phyloP scores from a whole-genome alignment of 768 basidiomycete genomes.

The Auriscalpium vulgare region DNA sequence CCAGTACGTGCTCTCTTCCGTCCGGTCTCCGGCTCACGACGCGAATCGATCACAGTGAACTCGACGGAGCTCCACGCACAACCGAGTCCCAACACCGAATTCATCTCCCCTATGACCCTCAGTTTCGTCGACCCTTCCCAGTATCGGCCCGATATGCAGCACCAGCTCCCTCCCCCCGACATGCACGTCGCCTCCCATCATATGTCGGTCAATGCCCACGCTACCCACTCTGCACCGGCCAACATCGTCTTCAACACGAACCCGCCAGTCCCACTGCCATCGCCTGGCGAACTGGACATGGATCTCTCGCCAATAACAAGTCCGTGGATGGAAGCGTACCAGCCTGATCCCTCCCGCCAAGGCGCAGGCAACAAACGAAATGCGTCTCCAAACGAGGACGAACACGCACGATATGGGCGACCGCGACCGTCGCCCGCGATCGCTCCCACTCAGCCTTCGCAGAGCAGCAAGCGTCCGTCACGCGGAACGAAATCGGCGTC shows the following conservation, averaged over 20 bases:
- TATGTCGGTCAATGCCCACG: constrained; percentile 17
- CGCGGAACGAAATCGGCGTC: constrained; percentile 14
- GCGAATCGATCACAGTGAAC: constrained; percentile 1
- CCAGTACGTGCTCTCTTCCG: constrained; percentile 37
- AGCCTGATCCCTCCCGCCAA: constrained; percentile 27
- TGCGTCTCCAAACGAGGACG: constrained; percentile 12
- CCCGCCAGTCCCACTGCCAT: constrained; percentile 31
- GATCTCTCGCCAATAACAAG: constrained; percentile 77
- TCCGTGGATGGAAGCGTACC: constrained; percentile 65
- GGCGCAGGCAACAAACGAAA: constrained; percentile 7
- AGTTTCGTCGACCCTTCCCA: constrained; percentile 28
- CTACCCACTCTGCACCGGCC: constrained; percentile 57
- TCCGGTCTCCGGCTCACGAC: constrained; percentile 29
- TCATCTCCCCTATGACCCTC: constrained; percentile 54
- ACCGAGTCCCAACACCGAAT: constrained; percentile 41
- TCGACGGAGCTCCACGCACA: constrained; percentile 63
- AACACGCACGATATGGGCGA: constrained; percentile 6
- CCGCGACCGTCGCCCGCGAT: constrained; percentile 11
- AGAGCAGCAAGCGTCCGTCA: constrained; percentile 2
- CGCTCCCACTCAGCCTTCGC: constrained; percentile 2
- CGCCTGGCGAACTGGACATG: constrained; percentile 51
- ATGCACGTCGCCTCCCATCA: constrained; percentile 20
- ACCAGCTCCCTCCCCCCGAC: constrained; percentile 9
- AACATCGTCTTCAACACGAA: constrained; percentile 57
- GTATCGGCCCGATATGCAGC: constrained; percentile 16